Percentiles rank a stretch among this genome's conserved stretches.
These are phyloP conservation scores for Aechmea fasciata DNA, from an alignment of 176 grass and related monocot species.

Conservation along the genomic window DNA sequence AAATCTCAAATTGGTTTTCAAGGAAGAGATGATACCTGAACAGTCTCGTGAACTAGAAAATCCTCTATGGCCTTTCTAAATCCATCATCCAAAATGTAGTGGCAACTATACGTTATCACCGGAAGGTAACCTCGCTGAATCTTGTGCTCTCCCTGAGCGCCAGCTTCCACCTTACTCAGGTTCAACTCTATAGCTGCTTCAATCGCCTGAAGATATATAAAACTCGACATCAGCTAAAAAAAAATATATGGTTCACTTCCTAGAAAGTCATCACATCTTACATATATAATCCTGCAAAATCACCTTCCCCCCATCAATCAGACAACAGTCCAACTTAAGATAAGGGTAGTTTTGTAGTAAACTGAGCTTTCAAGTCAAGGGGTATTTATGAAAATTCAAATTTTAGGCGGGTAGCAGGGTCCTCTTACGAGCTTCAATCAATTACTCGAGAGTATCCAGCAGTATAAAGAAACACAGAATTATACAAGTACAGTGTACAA, in stretches of 20 bases:
- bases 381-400: too few relatives aligned
- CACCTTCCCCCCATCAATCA: too few relatives aligned
- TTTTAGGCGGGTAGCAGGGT: too few relatives aligned
- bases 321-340: too few relatives aligned
- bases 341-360: too few relatives aligned
- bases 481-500: too few relatives aligned
- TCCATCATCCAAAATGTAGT: slow-evolving; percentile 74
- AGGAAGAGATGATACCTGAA: slow-evolving; percentile 47
- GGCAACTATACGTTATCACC: slow-evolving; percentile 79
- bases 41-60: slow-evolving; percentile 56
- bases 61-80: slow-evolving; percentile 59
- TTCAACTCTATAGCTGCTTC: slow-evolving; percentile 92
- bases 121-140: slow-evolving; percentile 97
- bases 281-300: too few relatives aligned
- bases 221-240: slow-evolving; percentile 3
- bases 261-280: neutral
- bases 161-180: slow-evolving; percentile 81
- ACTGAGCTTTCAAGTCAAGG: too few relatives aligned
- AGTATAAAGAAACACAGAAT: too few relatives aligned
- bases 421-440: neutral
- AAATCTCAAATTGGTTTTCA: neutral
- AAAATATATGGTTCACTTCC: neutral
- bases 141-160: slow-evolving; percentile 97
- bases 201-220: slow-evolving; percentile 55
- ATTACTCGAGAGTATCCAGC: neutral